These are phyloP conservation scores for Tagetes erecta DNA, from an alignment of 129 eudicot genomes.

Conservation along the genomic window DNA sequence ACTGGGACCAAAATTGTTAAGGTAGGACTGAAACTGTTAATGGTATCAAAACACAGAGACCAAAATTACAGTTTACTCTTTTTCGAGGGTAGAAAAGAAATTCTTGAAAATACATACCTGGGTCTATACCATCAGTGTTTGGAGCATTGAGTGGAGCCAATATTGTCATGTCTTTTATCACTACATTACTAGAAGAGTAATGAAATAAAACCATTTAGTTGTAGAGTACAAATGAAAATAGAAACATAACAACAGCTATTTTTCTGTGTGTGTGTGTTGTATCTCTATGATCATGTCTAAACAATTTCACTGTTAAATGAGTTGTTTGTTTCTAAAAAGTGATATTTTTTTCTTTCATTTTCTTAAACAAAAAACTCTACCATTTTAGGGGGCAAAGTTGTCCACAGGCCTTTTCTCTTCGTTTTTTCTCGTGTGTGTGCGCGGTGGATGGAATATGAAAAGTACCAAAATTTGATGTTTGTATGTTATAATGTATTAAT, in stretches of 20 bases:
- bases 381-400: background rate
- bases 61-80: no score
- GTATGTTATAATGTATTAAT: constrained; percentile 9
- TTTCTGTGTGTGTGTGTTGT: background rate
- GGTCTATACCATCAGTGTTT: constrained; percentile 94
- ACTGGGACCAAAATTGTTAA: no score
- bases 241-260: background rate
- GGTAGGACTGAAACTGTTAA: no score
- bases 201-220: constrained; percentile 11
- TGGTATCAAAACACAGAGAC: no score
- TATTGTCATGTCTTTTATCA: constrained; percentile 83
- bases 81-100: background rate
- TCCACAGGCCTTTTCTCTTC: background rate
- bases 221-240: background rate
- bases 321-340: background rate
- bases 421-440: background rate
- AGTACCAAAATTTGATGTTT: constrained; percentile 1
- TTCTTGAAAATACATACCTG: constrained; percentile 44
- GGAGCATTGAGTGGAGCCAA: constrained; percentile 96
- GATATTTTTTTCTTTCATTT: no score
- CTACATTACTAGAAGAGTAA: constrained; percentile 63
- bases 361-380: no score
- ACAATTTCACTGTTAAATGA: background rate
- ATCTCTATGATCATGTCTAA: background rate
- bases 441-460: background rate